These are phyloP conservation scores for Suillus americanus DNA, from an alignment of 768 basidiomycete species.

Conservation along the genomic window DNA sequence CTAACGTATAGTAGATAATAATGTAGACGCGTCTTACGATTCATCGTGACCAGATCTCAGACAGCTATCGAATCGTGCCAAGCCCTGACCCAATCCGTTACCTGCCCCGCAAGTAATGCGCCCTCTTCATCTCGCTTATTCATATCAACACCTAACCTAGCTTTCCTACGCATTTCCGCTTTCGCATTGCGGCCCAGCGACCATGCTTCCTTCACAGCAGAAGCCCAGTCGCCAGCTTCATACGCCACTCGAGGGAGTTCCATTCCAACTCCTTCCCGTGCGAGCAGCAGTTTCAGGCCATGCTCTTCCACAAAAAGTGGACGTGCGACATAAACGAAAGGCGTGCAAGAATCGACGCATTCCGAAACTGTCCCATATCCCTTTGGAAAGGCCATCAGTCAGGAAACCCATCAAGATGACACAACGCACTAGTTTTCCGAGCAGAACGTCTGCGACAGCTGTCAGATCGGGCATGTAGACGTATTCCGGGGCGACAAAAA, in stretches of 20 bases:
- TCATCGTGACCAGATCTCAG: not conserved
- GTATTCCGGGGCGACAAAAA: slow-evolving; percentile 74
- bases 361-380: slow-evolving; percentile 84
- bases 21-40: not conserved
- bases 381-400: slow-evolving; percentile 31
- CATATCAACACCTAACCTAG: slow-evolving; percentile 35
- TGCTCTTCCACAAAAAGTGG: slow-evolving; percentile 83
- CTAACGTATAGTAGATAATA: not conserved
- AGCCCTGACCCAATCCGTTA: slow-evolving; percentile 49
- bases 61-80: slow-evolving; percentile 6
- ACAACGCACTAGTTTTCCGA: slow-evolving; percentile 71
- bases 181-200: slow-evolving; percentile 46
- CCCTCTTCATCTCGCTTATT: slow-evolving; percentile 44
- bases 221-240: slow-evolving; percentile 74
- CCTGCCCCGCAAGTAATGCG: slow-evolving; percentile 42
- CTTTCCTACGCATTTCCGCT: slow-evolving; percentile 44
- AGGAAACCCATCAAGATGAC: not conserved
- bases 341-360: slow-evolving; percentile 72
- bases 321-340: slow-evolving; percentile 78
- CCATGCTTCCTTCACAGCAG: slow-evolving; percentile 58
- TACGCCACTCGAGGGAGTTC: slow-evolving; percentile 65
- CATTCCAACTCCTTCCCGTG: slow-evolving; percentile 64
- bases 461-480: slow-evolving; percentile 85
- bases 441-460: slow-evolving; percentile 68
- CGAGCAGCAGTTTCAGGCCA: slow-evolving; percentile 65